Conservation (phyloP, 257 asterid species). For the Mitragyna speciosa region DNA sequence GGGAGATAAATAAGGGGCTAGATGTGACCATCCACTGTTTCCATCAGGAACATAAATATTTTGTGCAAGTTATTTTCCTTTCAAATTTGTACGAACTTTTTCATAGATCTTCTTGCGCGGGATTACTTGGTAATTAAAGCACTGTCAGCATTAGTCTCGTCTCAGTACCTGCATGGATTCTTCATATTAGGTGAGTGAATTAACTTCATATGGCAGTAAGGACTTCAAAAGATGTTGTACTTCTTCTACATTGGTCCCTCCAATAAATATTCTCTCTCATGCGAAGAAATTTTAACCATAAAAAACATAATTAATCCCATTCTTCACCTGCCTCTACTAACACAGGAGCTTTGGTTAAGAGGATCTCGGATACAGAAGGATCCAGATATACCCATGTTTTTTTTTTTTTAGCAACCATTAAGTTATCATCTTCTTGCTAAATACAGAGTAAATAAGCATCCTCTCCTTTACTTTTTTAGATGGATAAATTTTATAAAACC, state of each 20-base stretch:
- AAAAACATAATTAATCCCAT: too few species aligned
- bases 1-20: background rate
- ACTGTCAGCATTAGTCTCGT: background rate
- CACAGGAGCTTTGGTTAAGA: too few species aligned
- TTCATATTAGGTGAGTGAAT: slow-evolving; percentile 7
- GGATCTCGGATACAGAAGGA: background rate
- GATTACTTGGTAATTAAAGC: background rate
- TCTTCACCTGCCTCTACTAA: too few species aligned
- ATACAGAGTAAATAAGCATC: background rate
- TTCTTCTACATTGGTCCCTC: too few species aligned
- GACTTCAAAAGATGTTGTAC: background rate
- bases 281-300: background rate
- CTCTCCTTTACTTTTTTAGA: background rate
- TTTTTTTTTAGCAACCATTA: too few species aligned
- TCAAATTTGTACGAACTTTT: background rate
- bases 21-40: slow-evolving; percentile 8
- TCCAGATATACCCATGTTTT: too few species aligned
- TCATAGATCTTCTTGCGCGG: background rate
- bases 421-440: too few species aligned
- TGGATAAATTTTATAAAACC: background rate
- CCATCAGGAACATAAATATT: background rate
- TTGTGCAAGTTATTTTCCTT: background rate
- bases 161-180: slow-evolving; percentile 6
- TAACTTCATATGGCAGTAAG: background rate
- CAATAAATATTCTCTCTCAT: too few species aligned